A percentile compares a stretch with the other conserved stretches of the same genome.
These are phyloP conservation scores for Fragaria nilgerrensis DNA, from an alignment of 306 rosid genomes.

Conservation along the genomic window DNA sequence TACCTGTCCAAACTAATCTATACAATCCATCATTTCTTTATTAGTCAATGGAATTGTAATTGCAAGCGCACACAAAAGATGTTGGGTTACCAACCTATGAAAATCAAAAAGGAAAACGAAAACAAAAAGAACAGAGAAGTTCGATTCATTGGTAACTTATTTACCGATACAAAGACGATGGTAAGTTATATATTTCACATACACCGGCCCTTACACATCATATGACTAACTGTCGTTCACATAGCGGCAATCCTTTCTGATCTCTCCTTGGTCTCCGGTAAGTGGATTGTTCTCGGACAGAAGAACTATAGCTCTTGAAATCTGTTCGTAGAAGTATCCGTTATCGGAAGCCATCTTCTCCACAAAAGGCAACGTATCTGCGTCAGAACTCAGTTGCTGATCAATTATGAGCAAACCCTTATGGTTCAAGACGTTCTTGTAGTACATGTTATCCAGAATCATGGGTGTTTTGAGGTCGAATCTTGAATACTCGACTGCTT, in stretches of 20 bases:
- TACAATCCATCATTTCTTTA: neutral
- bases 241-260: slow-evolving; percentile 75
- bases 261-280: slow-evolving; percentile 51
- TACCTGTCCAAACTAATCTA: neutral
- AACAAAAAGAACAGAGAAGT: neutral
- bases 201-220: neutral
- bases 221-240: slow-evolving; percentile 35
- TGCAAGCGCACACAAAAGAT: neutral
- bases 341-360: slow-evolving; percentile 69
- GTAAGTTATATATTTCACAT: neutral
- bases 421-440: slow-evolving; percentile 54
- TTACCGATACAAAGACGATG: neutral
- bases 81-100: neutral
- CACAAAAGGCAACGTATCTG: slow-evolving; percentile 63
- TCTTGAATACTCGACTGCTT: slow-evolving; percentile 48
- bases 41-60: neutral
- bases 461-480: slow-evolving; percentile 69
- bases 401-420: slow-evolving; percentile 72
- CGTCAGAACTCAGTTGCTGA: slow-evolving; percentile 53
- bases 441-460: slow-evolving; percentile 75
- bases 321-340: slow-evolving; percentile 60
- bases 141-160: neutral
- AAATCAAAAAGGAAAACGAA: neutral
- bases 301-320: slow-evolving; percentile 52
- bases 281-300: slow-evolving; percentile 73